A percentile compares a stretch with the other conserved stretches of the same genome.
Conservation (phyloP, 2,329 filamentous ascomycete genomes). For the Colletotrichum spaethianum region DNA sequence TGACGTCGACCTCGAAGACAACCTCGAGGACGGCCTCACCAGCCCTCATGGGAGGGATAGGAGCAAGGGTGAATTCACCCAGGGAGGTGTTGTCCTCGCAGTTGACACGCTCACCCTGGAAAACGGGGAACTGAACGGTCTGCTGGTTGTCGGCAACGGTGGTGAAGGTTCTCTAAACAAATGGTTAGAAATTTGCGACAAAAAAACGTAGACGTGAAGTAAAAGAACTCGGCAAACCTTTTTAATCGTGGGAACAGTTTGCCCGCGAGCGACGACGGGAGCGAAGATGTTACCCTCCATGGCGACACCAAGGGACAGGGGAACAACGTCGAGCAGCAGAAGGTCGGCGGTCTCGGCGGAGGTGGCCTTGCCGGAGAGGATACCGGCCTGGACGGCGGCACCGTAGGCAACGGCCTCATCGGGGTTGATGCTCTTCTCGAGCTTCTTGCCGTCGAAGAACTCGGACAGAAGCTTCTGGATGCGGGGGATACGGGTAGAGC, state of each 20-base stretch:
- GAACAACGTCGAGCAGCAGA: constrained; percentile 94
- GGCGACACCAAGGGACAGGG: constrained; percentile 96
- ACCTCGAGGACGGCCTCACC: constrained; percentile 97
- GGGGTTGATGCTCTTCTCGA: constrained; percentile 99
- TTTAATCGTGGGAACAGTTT: too few relatives aligned
- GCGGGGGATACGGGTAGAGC: constrained; percentile 97
- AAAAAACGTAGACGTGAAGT: too few relatives aligned
- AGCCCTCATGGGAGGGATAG: constrained; percentile 89
- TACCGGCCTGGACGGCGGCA: constrained; percentile 98
- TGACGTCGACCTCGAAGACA: constrained; percentile 99
- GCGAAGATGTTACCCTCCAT: constrained; percentile 99
- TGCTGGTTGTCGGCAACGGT: constrained; percentile 85
- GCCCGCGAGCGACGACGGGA: constrained; percentile 86
- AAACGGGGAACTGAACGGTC: constrained; percentile 92
- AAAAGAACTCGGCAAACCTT: too few relatives aligned
- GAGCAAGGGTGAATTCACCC: constrained; percentile 96
- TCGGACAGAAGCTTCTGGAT: constrained; percentile 99
- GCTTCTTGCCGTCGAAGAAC: constrained; percentile 99
- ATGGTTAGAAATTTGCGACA: constrained; percentile 41
- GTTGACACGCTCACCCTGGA: constrained; percentile 97
- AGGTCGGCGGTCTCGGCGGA: constrained; percentile 95
- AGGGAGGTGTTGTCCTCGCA: constrained; percentile 98
- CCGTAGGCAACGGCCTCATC: constrained; percentile 99
- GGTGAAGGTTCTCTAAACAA: constrained; percentile 76
- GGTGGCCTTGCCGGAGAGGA: constrained; percentile 97